Percentiles rank a stretch among this genome's conserved stretches.
Conservation (phyloP, 495 filamentous ascomycete genomes). For the Podospora pseudocomata region DNA sequence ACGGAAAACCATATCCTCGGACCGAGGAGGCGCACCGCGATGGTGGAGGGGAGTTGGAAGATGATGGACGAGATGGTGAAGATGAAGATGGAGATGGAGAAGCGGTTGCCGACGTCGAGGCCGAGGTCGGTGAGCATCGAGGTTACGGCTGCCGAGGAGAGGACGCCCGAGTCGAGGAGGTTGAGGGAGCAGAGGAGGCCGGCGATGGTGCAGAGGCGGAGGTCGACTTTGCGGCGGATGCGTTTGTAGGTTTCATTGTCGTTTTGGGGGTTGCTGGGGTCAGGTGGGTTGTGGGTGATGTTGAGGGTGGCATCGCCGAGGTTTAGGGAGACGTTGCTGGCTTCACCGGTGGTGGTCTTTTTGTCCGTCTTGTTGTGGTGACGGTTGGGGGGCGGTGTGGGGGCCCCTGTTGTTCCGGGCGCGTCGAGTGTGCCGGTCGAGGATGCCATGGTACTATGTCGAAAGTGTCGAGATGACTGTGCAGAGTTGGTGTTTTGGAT, state of each 20-base stretch:
- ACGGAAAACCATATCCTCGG: constrained; percentile 65
- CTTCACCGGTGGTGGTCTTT: not conserved
- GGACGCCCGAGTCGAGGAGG: constrained; percentile 70
- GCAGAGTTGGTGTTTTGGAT: not conserved
- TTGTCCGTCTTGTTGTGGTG: not conserved
- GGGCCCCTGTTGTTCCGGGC: no score
- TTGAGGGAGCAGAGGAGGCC: constrained; percentile 70
- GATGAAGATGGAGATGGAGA: constrained; percentile 73
- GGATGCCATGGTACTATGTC: not conserved
- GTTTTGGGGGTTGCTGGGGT: not conserved
- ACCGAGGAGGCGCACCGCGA: constrained; percentile 64
- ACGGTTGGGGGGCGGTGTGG: not conserved
- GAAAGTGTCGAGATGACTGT: not conserved
- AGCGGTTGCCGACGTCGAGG: constrained; percentile 58
- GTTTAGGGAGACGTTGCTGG: not conserved
- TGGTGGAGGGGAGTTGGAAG: constrained; percentile 71
- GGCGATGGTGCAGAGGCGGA: constrained; percentile 72
- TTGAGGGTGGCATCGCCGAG: not conserved
- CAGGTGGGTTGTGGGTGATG: no score
- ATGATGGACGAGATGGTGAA: constrained; percentile 72
- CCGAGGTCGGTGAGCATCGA: constrained; percentile 66
- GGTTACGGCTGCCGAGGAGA: constrained; percentile 72
- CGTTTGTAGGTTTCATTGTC: constrained; percentile 22
- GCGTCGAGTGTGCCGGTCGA: not conserved
- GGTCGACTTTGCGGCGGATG: constrained; percentile 63